Evolutionary conservation across 139 green algal genomes (phyloP), one percentile per base, ranked within the genome.

Genomic region (Eudorina sp.): DNA sequence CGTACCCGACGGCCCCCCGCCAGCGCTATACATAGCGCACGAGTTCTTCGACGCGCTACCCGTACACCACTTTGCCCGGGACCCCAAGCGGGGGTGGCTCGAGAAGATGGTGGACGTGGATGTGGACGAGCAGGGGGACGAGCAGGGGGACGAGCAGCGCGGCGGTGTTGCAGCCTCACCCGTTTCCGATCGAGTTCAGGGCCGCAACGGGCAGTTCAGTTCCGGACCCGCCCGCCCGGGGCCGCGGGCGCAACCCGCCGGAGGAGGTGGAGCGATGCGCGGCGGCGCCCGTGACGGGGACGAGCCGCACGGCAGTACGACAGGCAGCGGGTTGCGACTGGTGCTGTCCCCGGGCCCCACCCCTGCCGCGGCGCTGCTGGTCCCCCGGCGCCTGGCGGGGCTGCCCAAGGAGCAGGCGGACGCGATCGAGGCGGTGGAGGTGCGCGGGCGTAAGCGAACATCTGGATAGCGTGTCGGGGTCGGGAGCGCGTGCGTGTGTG

Each of bases 21-120:
- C 96, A 0, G 92, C 93, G 5, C 77, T 99, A 19, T 95, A 96
- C 90, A 95, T 99, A 5, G 97, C 95, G 13, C 97, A 99, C 85
- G 98, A 99, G 92, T 99, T 99, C 88, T 90, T 99, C 29, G 98
- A 99, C 72, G 98, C 98, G 1, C 93, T 99, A 62, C 98, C 98
- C 3, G 96, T 99, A 53, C 98, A 99, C 90, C 96, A 99, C 72
- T 99, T 99, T 70, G 91, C 95, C n/a, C 89, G 89, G 7, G 88
- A 92, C 51, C 45, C 72, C 0, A 38, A 68, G 58, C 82, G 89
- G 19, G 90, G 90, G 31, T 98, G 97, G 97, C 89, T 95, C 60
- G 97, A 99, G 91, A 94, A 94, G 60, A 92, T 99, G 75, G 93
- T 99, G 51, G 96, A 99, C 60, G 41, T 91, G 4, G 84, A 94